Evolutionary conservation across 192 early-diverging fungal genomes (phyloP).

Genomic region (Coemansia sp.): DNA sequence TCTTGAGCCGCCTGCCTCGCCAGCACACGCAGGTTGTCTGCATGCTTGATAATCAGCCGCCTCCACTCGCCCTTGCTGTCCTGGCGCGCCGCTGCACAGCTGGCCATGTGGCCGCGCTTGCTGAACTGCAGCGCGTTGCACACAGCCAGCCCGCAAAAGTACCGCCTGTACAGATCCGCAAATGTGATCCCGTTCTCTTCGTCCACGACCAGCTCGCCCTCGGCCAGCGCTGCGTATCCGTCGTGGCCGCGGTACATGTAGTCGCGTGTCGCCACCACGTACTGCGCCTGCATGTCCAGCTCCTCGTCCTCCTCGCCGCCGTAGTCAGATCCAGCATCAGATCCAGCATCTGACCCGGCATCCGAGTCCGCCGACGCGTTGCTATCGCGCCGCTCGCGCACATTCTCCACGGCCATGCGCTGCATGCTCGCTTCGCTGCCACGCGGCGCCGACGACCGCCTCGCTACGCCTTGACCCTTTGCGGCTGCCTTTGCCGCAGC

Average conservation of each 20-base stretch:
- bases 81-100: conserved; percentile 24
- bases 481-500: conserved; percentile 32
- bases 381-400: conserved; percentile 4
- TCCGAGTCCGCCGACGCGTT: conserved; percentile 8
- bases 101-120: conserved; percentile 19
- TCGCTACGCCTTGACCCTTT: background rate
- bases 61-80: conserved; percentile 14
- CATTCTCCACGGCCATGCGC: conserved; percentile 19
- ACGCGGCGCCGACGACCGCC: background rate
- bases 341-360: conserved; percentile 6
- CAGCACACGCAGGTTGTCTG: conserved; percentile 18
- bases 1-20: conserved; percentile 8
- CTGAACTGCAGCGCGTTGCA: conserved; percentile 55
- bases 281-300: conserved; percentile 52
- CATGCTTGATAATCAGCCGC: conserved; percentile 40
- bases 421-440: conserved; percentile 18
- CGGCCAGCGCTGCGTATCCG: conserved; percentile 54
- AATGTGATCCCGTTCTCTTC: conserved; percentile 63
- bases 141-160: conserved; percentile 60
- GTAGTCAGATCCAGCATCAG: conserved; percentile 28
- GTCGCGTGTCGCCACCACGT: conserved; percentile 57
- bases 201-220: conserved; percentile 55
- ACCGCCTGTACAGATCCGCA: conserved; percentile 55
- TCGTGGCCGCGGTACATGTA: conserved; percentile 67
- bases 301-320: conserved; percentile 41